phyloP scores from a whole-genome alignment of 129 eudicot genomes.

The Ambrosia artemisiifolia region DNA sequence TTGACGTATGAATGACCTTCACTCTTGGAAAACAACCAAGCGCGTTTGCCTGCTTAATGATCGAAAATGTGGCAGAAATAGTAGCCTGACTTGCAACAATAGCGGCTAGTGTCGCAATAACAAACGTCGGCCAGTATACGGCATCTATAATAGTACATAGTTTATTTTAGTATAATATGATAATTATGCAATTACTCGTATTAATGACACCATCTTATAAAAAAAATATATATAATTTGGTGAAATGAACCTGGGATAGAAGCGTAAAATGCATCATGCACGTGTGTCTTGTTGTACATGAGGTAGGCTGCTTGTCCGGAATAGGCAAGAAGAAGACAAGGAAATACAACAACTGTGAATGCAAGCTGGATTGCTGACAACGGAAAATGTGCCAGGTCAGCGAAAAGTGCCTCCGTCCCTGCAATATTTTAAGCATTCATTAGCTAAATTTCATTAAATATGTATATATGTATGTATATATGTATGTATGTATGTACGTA shows the following conservation, averaged over 20 bases:
- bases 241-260: slow-evolving; percentile 77
- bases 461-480: background rate
- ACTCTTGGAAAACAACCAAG: slow-evolving; percentile 97
- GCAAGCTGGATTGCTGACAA: slow-evolving; percentile 91
- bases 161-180: background rate
- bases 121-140: slow-evolving; percentile 84
- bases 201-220: slow-evolving; percentile 1
- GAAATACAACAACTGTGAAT: slow-evolving; percentile 80
- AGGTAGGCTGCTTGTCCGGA: slow-evolving; percentile 96
- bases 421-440: slow-evolving; percentile 18
- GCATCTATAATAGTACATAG: slow-evolving; percentile 44
- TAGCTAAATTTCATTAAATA: slow-evolving; percentile 1
- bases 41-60: slow-evolving; percentile 81
- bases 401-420: slow-evolving; percentile 97
- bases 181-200: background rate
- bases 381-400: slow-evolving; percentile 93
- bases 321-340: slow-evolving; percentile 93
- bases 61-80: slow-evolving; percentile 87
- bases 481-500: background rate
- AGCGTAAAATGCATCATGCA: slow-evolving; percentile 82
- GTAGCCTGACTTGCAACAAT: slow-evolving; percentile 95
- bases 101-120: slow-evolving; percentile 84
- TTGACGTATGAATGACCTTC: slow-evolving; percentile 83
- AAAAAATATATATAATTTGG: background rate
- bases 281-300: slow-evolving; percentile 71